Percentiles rank a stretch among this genome's conserved stretches.
phyloP scores from a whole-genome alignment of 768 basidiomycete species.

The Lactifluus echinatus region DNA sequence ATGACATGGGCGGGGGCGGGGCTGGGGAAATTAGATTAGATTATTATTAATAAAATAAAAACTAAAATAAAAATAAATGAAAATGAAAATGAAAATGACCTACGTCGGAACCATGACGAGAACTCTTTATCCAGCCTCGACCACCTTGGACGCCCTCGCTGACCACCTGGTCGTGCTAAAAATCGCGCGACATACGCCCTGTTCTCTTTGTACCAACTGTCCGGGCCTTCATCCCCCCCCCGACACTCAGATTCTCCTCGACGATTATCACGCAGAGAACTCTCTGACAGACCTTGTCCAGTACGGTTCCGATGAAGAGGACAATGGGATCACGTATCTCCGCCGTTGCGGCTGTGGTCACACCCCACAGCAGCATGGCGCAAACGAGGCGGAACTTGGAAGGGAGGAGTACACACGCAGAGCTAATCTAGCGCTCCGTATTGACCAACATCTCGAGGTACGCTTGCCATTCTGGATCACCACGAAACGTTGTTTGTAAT shows the following conservation, averaged over 20 bases:
- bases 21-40: not conserved
- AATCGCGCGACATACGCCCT: slow-evolving; percentile 75
- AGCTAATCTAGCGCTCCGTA: slow-evolving; percentile 62
- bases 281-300: slow-evolving; percentile 49
- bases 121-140: slow-evolving; percentile 58
- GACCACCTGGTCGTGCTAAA: slow-evolving; percentile 53
- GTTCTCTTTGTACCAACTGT: slow-evolving; percentile 58
- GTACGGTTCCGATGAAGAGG: slow-evolving; percentile 67
- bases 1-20: too few relatives aligned
- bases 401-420: slow-evolving; percentile 62
- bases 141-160: slow-evolving; percentile 40
- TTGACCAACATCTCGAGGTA: slow-evolving; percentile 80
- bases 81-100: not conserved
- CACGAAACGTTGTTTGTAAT: slow-evolving; percentile 1
- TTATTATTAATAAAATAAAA: too few relatives aligned
- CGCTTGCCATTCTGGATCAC: slow-evolving; percentile 23
- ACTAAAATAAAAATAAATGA: not conserved
- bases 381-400: slow-evolving; percentile 47
- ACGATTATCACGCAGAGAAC: slow-evolving; percentile 34
- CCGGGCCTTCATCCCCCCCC: slow-evolving; percentile 59
- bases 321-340: slow-evolving; percentile 43
- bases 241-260: slow-evolving; percentile 49
- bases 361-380: slow-evolving; percentile 54
- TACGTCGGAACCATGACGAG: slow-evolving; percentile 38
- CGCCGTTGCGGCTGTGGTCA: slow-evolving; percentile 65